Conservation (phyloP, 2,329 filamentous ascomycete species). For the Madurella fahalii region DNA sequence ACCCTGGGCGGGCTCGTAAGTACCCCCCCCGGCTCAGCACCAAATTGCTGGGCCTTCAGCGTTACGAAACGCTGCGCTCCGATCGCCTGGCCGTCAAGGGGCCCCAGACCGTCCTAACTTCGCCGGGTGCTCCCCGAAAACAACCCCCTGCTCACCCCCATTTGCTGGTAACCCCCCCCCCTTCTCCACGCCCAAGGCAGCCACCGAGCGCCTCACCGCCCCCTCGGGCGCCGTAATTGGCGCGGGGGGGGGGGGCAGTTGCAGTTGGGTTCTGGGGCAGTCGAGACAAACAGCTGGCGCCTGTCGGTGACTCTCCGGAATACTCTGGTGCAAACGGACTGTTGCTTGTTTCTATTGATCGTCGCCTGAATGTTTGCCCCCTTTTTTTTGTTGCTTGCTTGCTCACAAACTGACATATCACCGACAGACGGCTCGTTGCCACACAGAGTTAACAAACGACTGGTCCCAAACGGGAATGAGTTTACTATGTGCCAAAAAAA, state of each 20-base stretch:
- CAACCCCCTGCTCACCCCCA: neutral
- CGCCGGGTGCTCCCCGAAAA: constrained; percentile 5
- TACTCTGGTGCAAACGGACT: neutral
- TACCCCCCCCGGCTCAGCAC: too few species aligned
- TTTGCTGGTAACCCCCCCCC: neutral
- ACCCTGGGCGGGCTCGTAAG: neutral
- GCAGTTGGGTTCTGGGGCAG: too few species aligned
- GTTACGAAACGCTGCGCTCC: too few species aligned
- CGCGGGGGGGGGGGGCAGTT: neutral
- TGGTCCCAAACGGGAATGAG: constrained; percentile 1
- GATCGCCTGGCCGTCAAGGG: too few species aligned
- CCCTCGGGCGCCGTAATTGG: too few species aligned
- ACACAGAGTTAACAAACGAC: neutral
- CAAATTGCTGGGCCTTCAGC: too few species aligned
- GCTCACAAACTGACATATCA: constrained; percentile 11
- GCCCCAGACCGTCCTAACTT: constrained; percentile 10
- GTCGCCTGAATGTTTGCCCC: too few species aligned
- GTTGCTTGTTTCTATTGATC: constrained; percentile 8
- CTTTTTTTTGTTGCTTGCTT: constrained; percentile 1
- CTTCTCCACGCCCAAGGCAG: neutral
- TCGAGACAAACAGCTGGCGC: too few species aligned
- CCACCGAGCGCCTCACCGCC: neutral
- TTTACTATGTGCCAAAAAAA: neutral
- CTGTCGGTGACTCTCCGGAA: neutral
- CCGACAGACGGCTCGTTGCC: constrained; percentile 6